These are phyloP conservation scores for Paraconiothyrium brasiliense DNA, from an alignment of 2,329 filamentous ascomycete species.

Conservation along the genomic window DNA sequence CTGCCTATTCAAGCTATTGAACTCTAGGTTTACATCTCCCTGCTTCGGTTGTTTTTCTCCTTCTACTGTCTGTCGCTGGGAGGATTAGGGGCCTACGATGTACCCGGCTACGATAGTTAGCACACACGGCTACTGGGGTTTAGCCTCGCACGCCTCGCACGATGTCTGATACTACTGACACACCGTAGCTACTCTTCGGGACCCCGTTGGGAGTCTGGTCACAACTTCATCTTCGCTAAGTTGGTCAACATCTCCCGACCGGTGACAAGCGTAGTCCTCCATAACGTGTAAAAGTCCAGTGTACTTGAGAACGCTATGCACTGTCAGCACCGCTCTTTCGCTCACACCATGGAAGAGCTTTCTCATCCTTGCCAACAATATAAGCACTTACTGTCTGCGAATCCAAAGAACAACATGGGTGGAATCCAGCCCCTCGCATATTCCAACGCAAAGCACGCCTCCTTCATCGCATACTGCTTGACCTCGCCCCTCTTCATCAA, in stretches of 20 bases:
- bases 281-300: slow-evolving; percentile 84
- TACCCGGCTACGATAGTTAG: neutral
- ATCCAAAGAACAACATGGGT: slow-evolving; percentile 90
- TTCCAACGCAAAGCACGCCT: slow-evolving; percentile 80
- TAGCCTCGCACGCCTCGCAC: neutral
- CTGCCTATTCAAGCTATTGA: neutral
- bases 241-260: slow-evolving; percentile 80
- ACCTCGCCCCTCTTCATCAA: slow-evolving; percentile 75
- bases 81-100: neutral
- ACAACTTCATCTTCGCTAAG: slow-evolving; percentile 52
- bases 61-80: neutral
- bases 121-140: neutral
- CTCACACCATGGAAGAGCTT: neutral
- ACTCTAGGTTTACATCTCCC: neutral
- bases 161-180: neutral
- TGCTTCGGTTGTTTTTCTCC: neutral
- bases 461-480: slow-evolving; percentile 86
- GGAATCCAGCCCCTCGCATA: slow-evolving; percentile 91
- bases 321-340: neutral
- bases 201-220: neutral
- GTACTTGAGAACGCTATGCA: slow-evolving; percentile 72
- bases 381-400: slow-evolving; percentile 69
- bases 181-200: neutral
- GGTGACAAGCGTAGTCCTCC: slow-evolving; percentile 79
- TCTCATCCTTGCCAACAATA: neutral